These are phyloP conservation scores for Zygnema cylindricum DNA, from an alignment of 139 green algal genomes.

Conservation along the genomic window DNA sequence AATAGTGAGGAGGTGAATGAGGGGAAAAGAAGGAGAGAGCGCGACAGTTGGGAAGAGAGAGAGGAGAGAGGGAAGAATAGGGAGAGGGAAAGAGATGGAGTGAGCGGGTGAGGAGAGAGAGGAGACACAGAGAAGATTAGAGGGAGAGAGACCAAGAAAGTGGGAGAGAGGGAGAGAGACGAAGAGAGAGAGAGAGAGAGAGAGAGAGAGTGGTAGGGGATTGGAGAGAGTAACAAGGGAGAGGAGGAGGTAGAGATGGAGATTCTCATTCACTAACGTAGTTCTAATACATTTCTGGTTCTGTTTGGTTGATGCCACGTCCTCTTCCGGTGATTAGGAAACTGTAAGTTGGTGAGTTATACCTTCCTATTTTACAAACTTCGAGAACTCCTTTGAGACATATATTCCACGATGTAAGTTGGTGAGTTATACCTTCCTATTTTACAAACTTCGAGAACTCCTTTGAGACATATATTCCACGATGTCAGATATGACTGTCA, in stretches of 20 bases:
- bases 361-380: no score
- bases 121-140: background rate
- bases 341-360: no score
- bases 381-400: no score
- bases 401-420: no score
- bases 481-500: no score
- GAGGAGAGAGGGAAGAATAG: background rate
- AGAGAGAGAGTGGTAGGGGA: background rate
- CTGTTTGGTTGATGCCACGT: no score
- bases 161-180: background rate
- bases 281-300: no score
- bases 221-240: background rate
- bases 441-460: no score
- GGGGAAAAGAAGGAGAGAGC: background rate
- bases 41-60: background rate
- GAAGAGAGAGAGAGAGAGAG: background rate
- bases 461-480: no score
- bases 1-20: background rate
- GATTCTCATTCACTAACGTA: no score
- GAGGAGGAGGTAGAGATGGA: background rate
- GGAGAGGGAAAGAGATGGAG: background rate
- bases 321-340: no score
- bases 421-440: no score
- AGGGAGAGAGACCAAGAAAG: background rate
- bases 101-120: background rate